Evolutionary conservation across 441 rosid genomes (phyloP).

Genomic region (Aquilaria agallochum): DNA sequence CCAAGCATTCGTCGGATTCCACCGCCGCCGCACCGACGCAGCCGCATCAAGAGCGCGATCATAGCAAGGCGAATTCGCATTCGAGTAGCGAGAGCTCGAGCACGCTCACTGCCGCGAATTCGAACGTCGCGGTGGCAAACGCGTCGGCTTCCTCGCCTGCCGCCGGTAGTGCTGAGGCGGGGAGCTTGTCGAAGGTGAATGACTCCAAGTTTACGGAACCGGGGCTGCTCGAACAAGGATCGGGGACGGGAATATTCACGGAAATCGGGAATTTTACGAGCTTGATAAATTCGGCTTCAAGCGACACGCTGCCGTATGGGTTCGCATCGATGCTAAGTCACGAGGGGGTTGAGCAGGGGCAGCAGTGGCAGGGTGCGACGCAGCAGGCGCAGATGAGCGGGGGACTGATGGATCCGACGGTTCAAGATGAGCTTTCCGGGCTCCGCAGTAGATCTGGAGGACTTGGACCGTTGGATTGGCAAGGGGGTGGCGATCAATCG

Average conservation of each 20-base stretch:
- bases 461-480: slow-evolving; percentile 81
- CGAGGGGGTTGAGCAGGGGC: slow-evolving; percentile 21
- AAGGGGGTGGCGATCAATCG: slow-evolving; percentile 43
- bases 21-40: slow-evolving; percentile 3
- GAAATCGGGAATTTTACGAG: slow-evolving; percentile 64
- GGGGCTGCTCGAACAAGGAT: slow-evolving; percentile 47
- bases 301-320: slow-evolving; percentile 45
- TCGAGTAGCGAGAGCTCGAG: slow-evolving; percentile 90
- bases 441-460: slow-evolving; percentile 35
- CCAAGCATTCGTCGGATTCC: slow-evolving; percentile 25
- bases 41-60: slow-evolving; percentile 17
- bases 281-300: slow-evolving; percentile 38
- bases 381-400: slow-evolving; percentile 30
- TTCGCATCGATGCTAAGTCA: slow-evolving; percentile 31
- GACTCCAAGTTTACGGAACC: slow-evolving; percentile 34
- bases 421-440: slow-evolving; percentile 29
- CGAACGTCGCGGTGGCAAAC: slow-evolving; percentile 15
- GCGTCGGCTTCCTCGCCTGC: slow-evolving; percentile 4
- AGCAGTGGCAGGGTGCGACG: slow-evolving; percentile 26
- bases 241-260: slow-evolving; percentile 60
- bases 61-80: slow-evolving; percentile 38
- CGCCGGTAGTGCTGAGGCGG: slow-evolving; percentile 31
- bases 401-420: slow-evolving; percentile 44
- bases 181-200: slow-evolving; percentile 21
- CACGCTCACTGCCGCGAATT: slow-evolving; percentile 51